These are phyloP conservation scores for Pisolithus tinctorius DNA, from an alignment of 768 basidiomycete species.

Conservation along the genomic window DNA sequence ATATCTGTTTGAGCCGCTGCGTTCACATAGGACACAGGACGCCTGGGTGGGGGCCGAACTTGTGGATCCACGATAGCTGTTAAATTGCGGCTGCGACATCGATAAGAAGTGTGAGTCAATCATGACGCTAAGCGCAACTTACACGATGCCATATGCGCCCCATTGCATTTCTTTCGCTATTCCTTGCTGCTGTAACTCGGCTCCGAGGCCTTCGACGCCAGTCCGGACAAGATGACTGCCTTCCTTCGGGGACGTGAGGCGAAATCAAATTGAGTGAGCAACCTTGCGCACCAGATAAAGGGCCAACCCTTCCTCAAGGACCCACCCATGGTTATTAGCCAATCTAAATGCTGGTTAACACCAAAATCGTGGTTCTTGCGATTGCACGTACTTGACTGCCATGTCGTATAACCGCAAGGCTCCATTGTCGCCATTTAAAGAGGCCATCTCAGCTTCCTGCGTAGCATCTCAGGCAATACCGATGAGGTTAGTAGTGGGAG, in stretches of 20 bases:
- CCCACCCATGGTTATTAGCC: conserved; percentile 62
- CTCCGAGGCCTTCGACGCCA: conserved; percentile 60
- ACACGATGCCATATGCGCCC: conserved; percentile 72
- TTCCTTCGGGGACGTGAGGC: conserved; percentile 37
- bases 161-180: conserved; percentile 62
- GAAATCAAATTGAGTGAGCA: not conserved
- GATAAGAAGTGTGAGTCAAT: not conserved
- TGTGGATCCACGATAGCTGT: conserved; percentile 39
- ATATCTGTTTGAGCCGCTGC: conserved; percentile 55
- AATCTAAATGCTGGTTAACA: conserved; percentile 31
- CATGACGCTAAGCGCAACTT: conserved; percentile 18
- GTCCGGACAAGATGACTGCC: conserved; percentile 61
- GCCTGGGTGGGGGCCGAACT: conserved; percentile 43
- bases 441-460: conserved; percentile 67
- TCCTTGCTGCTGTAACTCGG: conserved; percentile 60
- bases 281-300: conserved; percentile 43
- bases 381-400: conserved; percentile 48
- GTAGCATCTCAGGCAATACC: not conserved
- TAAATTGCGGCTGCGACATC: conserved; percentile 39
- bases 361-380: not conserved
- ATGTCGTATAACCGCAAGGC: conserved; percentile 64
- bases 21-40: conserved; percentile 50
- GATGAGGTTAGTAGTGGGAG: not conserved
- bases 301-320: conserved; percentile 66
- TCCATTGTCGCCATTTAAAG: conserved; percentile 46